phyloP scores from a whole-genome alignment of 352 stramenopile genomes.

The Phytophthora hibernalis region DNA sequence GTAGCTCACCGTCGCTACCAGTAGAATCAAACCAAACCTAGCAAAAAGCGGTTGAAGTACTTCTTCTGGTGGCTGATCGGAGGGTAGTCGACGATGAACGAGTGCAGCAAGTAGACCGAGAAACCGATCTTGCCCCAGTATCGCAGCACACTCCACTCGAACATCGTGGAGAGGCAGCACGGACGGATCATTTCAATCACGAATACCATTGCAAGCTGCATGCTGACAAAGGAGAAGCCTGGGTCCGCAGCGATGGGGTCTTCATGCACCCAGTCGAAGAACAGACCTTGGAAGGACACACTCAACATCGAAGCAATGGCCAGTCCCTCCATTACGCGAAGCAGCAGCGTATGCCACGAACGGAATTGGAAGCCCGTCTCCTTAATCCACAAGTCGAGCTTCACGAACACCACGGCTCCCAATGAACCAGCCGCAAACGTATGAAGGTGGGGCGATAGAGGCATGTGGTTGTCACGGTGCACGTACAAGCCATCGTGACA shows the following conservation, averaged over 20 bases:
- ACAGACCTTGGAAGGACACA: slow-evolving; percentile 33
- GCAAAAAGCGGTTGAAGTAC: slow-evolving; percentile 42
- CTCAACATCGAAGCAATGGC: slow-evolving; percentile 33
- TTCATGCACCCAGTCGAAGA: slow-evolving; percentile 35
- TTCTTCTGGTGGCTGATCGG: slow-evolving; percentile 30
- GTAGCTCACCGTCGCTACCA: slow-evolving; percentile 39
- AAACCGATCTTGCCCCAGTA: slow-evolving; percentile 39
- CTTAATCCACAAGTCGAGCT: slow-evolving; percentile 32
- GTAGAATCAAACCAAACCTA: slow-evolving; percentile 36
- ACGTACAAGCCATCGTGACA: slow-evolving; percentile 26
- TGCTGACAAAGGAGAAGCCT: slow-evolving; percentile 28
- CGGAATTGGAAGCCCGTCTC: slow-evolving; percentile 21
- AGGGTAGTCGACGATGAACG: slow-evolving; percentile 33
- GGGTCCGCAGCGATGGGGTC: slow-evolving; percentile 14
- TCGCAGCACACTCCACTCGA: slow-evolving; percentile 37
- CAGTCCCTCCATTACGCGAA: slow-evolving; percentile 38
- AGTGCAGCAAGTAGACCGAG: slow-evolving; percentile 33
- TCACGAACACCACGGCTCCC: slow-evolving; percentile 42
- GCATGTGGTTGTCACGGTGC: slow-evolving; percentile 26
- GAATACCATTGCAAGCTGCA: slow-evolving; percentile 25
- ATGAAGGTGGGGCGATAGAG: slow-evolving; percentile 26
- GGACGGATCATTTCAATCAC: slow-evolving; percentile 35
- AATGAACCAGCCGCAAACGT: slow-evolving; percentile 49
- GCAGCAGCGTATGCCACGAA: slow-evolving; percentile 30
- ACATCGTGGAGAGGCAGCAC: slow-evolving; percentile 31